phyloP scores from a whole-genome alignment of 2,329 filamentous ascomycete species.

The Cercospora sojina region DNA sequence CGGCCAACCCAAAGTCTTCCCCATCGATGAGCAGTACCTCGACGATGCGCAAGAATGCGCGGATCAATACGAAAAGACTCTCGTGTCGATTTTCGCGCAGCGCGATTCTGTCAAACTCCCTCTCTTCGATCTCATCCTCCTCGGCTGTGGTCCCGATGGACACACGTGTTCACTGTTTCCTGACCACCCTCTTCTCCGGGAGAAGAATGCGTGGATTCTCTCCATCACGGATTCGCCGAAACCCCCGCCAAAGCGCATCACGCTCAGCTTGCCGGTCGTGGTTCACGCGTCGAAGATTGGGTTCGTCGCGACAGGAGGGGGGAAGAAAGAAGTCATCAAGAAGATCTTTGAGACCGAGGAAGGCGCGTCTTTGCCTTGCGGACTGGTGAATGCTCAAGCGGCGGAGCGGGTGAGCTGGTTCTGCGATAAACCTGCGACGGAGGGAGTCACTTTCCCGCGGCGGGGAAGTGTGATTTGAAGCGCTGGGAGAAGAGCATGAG shows the following conservation, averaged over 20 bases:
- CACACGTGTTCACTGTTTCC: conserved; percentile 98
- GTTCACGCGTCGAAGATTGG: conserved; percentile 81
- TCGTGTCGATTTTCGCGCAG: conserved; percentile 82
- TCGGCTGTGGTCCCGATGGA: conserved; percentile 92
- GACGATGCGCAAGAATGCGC: conserved; percentile 87
- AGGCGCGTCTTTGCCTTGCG: conserved; percentile 72
- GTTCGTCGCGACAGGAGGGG: conserved; percentile 85
- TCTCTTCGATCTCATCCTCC: conserved; percentile 88
- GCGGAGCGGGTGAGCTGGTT: conserved; percentile 95
- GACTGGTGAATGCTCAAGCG: conserved; percentile 78
- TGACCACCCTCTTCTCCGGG: conserved; percentile 79
- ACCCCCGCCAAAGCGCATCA: conserved; percentile 86
- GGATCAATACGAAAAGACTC: conserved; percentile 85
- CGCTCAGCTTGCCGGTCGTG: conserved; percentile 86
- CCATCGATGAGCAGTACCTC: conserved; percentile 69
- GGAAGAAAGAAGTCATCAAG: conserved; percentile 90
- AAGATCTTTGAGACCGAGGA: conserved; percentile 82
- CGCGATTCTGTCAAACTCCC: conserved; percentile 93
- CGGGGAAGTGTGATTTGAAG: conserved; percentile 56
- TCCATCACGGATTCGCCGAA: conserved; percentile 92
- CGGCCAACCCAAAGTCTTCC: conserved; percentile 69
- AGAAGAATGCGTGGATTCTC: conserved; percentile 87
- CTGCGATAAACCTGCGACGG: conserved; percentile 79
- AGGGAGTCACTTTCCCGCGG: conserved; percentile 78
- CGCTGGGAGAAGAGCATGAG: background rate